A percentile compares a stretch with the other conserved stretches of the same genome.
Evolutionary conservation across 805 yeast species (phyloP).

Genomic region (Wickerhamomyces mucosus): DNA sequence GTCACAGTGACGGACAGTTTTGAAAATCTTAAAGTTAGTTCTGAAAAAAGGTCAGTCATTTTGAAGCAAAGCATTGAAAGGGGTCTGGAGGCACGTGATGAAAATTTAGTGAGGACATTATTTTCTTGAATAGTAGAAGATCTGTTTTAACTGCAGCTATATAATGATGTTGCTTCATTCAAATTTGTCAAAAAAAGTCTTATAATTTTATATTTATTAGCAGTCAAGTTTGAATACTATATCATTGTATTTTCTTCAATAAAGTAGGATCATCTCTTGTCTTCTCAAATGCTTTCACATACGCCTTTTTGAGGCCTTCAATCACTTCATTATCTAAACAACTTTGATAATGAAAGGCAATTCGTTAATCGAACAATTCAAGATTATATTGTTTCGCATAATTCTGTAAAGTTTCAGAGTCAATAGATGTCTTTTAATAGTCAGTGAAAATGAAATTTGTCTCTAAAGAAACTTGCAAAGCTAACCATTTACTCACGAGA

Average conservation of each 20-base stretch:
- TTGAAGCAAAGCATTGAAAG: slow-evolving; percentile 8
- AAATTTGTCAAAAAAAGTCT: too few relatives aligned
- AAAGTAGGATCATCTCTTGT: slow-evolving; percentile 4
- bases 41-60: slow-evolving; percentile 12
- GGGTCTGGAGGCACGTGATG: too few relatives aligned
- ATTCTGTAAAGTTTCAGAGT: slow-evolving; percentile 42
- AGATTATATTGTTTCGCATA: slow-evolving; percentile 49
- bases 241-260: slow-evolving; percentile 10
- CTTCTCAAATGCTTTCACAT: slow-evolving; percentile 28
- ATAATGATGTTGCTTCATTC: too few relatives aligned
- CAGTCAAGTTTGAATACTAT: slow-evolving; percentile 27
- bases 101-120: too few relatives aligned
- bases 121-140: too few relatives aligned
- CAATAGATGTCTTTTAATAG: slow-evolving; percentile 34
- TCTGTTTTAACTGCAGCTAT: too few relatives aligned
- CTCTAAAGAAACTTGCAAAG: slow-evolving; percentile 60
- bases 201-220: too few relatives aligned
- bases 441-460: slow-evolving; percentile 82
- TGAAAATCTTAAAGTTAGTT: slow-evolving; percentile 15
- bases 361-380: slow-evolving; percentile 51
- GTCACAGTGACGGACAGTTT: slow-evolving; percentile 11
- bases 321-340: slow-evolving; percentile 9
- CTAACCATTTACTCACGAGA: slow-evolving; percentile 43
- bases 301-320: slow-evolving; percentile 21
- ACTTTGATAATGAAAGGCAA: slow-evolving; percentile 44